Percentiles rank a stretch among this genome's conserved stretches.
These are phyloP conservation scores for Lumnitzera littorea DNA, from an alignment of 345 rosid species.

Conservation along the genomic window DNA sequence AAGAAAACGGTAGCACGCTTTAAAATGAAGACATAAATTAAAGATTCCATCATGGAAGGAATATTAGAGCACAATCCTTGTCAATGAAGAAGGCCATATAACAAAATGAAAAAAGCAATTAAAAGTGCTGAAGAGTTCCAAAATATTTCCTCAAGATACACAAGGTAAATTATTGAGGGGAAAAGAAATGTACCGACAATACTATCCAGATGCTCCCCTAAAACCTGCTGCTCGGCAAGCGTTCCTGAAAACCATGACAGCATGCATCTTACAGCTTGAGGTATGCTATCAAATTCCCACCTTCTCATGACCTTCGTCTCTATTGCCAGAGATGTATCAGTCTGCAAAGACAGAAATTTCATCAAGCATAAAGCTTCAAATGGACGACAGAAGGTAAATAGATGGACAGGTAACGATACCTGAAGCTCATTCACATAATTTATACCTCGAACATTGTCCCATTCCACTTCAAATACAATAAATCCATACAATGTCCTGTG, in stretches of 20 bases:
- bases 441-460: conserved; percentile 80
- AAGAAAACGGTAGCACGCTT: not conserved
- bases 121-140: not conserved
- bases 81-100: no score
- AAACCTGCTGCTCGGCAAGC: conserved; percentile 31
- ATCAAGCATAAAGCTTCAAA: conserved; percentile 1
- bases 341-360: conserved; percentile 38
- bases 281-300: conserved; percentile 95
- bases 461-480: conserved; percentile 82
- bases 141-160: not conserved
- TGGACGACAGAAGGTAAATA: conserved; percentile 4
- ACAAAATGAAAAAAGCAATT: no score
- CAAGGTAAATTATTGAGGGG: conserved; percentile 1
- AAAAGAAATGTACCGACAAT: conserved; percentile 39
- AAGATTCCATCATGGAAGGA: no score
- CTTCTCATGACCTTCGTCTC: conserved; percentile 86
- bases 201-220: conserved; percentile 52
- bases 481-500: conserved; percentile 79
- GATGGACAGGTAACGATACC: conserved; percentile 33
- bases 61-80: no score
- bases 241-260: conserved; percentile 86
- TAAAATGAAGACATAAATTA: no score
- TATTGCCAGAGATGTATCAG: conserved; percentile 86
- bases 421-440: conserved; percentile 90
- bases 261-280: conserved; percentile 58